Evolutionary conservation across 73 alveolate genomes (phyloP).

Genomic region (Urostyla sp.): DNA sequence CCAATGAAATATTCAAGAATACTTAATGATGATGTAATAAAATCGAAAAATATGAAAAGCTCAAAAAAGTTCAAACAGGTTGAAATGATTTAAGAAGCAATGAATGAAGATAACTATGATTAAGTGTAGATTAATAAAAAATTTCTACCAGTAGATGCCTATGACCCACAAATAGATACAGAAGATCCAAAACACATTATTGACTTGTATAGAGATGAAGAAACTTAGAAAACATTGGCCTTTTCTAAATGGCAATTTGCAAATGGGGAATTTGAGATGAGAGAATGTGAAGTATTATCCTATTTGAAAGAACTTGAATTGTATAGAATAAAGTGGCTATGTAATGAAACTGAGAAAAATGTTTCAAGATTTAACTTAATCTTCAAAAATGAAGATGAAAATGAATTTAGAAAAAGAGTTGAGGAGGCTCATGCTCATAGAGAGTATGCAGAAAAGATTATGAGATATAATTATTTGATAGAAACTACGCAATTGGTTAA

Average conservation of each 20-base stretch:
- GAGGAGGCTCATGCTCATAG: conserved; percentile 59
- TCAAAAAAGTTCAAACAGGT: not conserved
- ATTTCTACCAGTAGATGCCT: conserved; percentile 59
- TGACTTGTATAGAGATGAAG: conserved; percentile 22
- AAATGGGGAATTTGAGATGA: conserved; percentile 65
- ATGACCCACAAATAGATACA: conserved; percentile 57
- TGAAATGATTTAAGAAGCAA: not conserved
- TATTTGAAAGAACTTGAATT: conserved; percentile 53
- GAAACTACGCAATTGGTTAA: conserved; percentile 26
- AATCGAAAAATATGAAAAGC: not conserved
- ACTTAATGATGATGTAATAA: not conserved
- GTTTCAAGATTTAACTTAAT: conserved; percentile 67
- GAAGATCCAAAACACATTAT: conserved; percentile 54
- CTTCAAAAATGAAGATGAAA: conserved; percentile 55
- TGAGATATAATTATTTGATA: conserved; percentile 69
- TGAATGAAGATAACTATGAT: not conserved
- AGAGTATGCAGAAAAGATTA: conserved; percentile 68
- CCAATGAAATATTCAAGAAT: conserved; percentile 55
- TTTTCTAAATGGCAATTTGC: conserved; percentile 71
- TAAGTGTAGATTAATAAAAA: conserved; percentile 19
- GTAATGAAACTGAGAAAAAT: conserved; percentile 53
- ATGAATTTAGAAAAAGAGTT: conserved; percentile 52
- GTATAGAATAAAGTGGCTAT: conserved; percentile 60
- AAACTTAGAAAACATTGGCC: conserved; percentile 41
- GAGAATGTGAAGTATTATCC: conserved; percentile 54